phyloP scores from a whole-genome alignment of 257 asterid species.

The Forsythia viridissima region DNA sequence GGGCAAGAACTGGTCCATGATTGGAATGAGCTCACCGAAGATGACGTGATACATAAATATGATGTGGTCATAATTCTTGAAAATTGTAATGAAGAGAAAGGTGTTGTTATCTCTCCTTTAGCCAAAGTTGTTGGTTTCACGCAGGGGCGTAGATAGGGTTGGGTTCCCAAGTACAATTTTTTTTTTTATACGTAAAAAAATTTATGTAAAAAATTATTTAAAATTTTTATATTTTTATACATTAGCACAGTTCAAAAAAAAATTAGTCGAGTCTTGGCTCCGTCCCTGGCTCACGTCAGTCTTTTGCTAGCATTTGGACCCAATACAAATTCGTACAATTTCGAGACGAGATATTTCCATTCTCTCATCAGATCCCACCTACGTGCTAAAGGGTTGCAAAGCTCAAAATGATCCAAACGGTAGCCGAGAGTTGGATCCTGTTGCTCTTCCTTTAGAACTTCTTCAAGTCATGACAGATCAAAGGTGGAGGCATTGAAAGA shows the following conservation, averaged over 20 bases:
- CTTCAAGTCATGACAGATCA: conserved; percentile 42
- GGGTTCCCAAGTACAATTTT: no score
- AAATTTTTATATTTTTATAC: no score
- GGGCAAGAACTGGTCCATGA: conserved; percentile 84
- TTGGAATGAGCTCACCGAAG: conserved; percentile 58
- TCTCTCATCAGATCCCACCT: conserved; percentile 74
- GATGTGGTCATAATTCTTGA: conserved; percentile 62
- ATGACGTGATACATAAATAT: conserved; percentile 51
- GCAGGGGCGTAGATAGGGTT: no score
- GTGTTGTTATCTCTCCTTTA: conserved; percentile 53
- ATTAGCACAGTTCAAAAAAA: no score
- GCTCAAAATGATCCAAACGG: conserved; percentile 45
- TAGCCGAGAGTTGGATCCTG: conserved; percentile 75
- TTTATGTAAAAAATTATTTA: no score
- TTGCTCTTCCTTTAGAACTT: conserved; percentile 71
- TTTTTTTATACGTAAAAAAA: no score
- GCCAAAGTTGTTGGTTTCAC: conserved; percentile 68
- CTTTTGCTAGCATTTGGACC: conserved; percentile 42
- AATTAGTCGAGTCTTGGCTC: no score
- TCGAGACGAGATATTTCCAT: conserved; percentile 65
- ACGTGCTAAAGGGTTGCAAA: conserved; percentile 48
- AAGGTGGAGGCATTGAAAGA: conserved; percentile 18
- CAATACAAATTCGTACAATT: conserved; percentile 29
- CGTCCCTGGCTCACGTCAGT: conserved; percentile 23
- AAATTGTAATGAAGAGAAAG: conserved; percentile 48